Conservation (phyloP, 2,329 filamentous ascomycete genomes). For the Ciborinia camelliae region DNA sequence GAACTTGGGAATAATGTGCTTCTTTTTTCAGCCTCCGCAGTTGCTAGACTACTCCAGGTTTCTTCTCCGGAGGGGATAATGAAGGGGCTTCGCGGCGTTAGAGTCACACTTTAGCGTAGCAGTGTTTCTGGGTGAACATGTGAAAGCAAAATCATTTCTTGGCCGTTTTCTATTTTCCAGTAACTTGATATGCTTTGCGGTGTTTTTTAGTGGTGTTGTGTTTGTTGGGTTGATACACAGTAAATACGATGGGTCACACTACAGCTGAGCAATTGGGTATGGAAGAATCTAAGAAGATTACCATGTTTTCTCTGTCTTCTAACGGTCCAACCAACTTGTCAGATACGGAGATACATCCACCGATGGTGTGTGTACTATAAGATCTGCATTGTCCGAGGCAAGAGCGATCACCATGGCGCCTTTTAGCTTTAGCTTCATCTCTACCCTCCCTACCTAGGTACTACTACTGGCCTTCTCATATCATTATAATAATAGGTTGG, state of each 20-base stretch:
- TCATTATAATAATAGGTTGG: constrained; percentile 28
- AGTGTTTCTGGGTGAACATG: background rate
- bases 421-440: constrained; percentile 30
- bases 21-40: background rate
- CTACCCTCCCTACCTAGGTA: too few relatives aligned
- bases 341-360: constrained; percentile 26
- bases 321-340: constrained; percentile 26
- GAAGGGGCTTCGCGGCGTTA: constrained; percentile 20
- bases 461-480: constrained; percentile 3
- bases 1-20: background rate
- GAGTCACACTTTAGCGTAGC: constrained; percentile 10
- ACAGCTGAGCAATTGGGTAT: constrained; percentile 9
- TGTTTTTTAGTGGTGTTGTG: background rate
- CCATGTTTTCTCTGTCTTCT: constrained; percentile 20
- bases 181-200: background rate
- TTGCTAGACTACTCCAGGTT: constrained; percentile 20
- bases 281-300: constrained; percentile 12
- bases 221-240: background rate
- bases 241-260: constrained; percentile 13
- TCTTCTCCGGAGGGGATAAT: constrained; percentile 18
- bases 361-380: constrained; percentile 12
- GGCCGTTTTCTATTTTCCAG: background rate
- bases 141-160: background rate
- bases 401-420: constrained; percentile 35
- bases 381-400: constrained; percentile 36